phyloP scores from a whole-genome alignment of 1,139 yeast genomes.

The Yarrowia galli region DNA sequence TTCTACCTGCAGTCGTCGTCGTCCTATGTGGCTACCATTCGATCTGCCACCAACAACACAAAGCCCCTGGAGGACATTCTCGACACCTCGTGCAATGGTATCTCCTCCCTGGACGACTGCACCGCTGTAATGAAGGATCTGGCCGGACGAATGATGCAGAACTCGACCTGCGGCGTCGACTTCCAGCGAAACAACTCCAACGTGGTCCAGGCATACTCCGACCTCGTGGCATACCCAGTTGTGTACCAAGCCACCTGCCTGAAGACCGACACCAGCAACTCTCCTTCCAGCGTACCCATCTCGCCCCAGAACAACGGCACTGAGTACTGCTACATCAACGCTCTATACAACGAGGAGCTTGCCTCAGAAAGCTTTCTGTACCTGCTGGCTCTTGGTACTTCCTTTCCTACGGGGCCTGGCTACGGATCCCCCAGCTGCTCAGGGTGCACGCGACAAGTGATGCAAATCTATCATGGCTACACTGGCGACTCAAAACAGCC shows the following conservation, averaged over 20 bases:
- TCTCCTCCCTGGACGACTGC: constrained; percentile 44
- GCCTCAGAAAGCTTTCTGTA: constrained; percentile 49
- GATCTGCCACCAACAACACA: constrained; percentile 44
- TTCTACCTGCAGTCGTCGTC: constrained; percentile 48
- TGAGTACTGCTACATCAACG: constrained; percentile 48
- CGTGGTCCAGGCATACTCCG: constrained; percentile 49
- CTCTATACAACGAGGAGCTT: constrained; percentile 44
- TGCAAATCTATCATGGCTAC: constrained; percentile 45
- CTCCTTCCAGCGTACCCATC: not conserved
- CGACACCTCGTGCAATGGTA: constrained; percentile 46
- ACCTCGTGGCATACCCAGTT: constrained; percentile 46
- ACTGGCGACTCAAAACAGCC: constrained; percentile 45
- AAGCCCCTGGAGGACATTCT: constrained; percentile 45
- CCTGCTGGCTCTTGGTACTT: constrained; percentile 48
- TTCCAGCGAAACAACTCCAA: constrained; percentile 46
- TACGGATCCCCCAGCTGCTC: constrained; percentile 45
- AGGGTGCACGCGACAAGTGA: constrained; percentile 45
- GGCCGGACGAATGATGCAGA: constrained; percentile 42
- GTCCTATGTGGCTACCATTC: constrained; percentile 47
- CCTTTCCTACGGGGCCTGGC: constrained; percentile 43
- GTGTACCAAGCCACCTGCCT: constrained; percentile 49
- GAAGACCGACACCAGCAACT: constrained; percentile 26
- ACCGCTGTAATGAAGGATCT: constrained; percentile 45
- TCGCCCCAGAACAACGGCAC: constrained; percentile 30
- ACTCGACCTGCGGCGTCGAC: constrained; percentile 44